Conservation (phyloP, 257 asterid genomes). For the Nyctanthes arbortristis region DNA sequence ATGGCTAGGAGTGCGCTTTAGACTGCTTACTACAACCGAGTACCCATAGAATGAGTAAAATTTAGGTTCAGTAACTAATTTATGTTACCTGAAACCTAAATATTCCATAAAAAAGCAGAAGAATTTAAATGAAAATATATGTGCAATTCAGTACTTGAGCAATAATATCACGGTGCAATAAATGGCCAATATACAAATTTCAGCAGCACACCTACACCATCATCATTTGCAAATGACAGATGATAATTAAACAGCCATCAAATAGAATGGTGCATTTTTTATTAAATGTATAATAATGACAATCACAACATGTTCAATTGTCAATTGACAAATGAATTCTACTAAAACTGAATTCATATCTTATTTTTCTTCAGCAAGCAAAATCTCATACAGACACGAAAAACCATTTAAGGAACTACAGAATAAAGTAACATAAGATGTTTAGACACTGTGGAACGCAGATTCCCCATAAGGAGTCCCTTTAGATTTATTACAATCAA, state of each 20-base stretch:
- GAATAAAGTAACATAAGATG: not conserved
- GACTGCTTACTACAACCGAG: too few relatives aligned
- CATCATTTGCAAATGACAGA: not conserved
- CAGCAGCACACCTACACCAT: not conserved
- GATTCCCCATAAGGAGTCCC: too few relatives aligned
- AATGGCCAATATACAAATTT: not conserved
- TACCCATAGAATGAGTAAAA: too few relatives aligned
- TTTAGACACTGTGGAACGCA: too few relatives aligned
- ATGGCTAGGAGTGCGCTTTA: too few relatives aligned
- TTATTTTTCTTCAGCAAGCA: not conserved
- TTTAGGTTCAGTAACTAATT: too few relatives aligned
- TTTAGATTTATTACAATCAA: not conserved
- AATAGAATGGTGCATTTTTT: not conserved
- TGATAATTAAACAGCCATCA: not conserved
- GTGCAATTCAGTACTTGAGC: not conserved
- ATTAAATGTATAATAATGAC: not conserved
- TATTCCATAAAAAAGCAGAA: not conserved
- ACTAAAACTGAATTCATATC: not conserved
- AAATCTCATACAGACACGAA: not conserved
- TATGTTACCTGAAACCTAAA: not conserved
- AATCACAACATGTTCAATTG: not conserved
- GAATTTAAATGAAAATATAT: too few relatives aligned
- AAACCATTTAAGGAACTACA: not conserved
- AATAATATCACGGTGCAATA: not conserved
- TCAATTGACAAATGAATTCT: not conserved